Conservation (phyloP, 23 red algal species). For the Chondrus crispus region DNA sequence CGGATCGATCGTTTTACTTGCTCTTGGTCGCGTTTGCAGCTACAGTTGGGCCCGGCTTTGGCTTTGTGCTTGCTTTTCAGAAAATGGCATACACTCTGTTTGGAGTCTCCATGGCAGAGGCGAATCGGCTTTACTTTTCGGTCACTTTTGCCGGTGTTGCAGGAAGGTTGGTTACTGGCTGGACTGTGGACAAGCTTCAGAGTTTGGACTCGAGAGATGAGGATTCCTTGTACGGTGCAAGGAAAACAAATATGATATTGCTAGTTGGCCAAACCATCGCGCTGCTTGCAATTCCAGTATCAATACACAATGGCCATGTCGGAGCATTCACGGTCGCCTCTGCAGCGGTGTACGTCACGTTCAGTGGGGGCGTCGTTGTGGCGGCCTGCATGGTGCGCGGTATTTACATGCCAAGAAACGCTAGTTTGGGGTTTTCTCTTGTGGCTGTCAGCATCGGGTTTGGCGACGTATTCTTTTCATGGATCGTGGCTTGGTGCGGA, state of each 20-base stretch:
- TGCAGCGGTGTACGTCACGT: conserved; percentile 16
- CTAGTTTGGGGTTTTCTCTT: conserved; percentile 38
- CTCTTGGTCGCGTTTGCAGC: conserved; percentile 20
- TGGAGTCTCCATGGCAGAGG: not conserved
- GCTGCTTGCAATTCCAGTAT: not conserved
- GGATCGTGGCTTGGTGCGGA: not conserved
- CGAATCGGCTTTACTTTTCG: conserved; percentile 35
- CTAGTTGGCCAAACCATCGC: not conserved
- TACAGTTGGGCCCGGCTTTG: conserved; percentile 46
- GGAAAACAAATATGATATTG: not conserved
- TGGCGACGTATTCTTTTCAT: conserved; percentile 37
- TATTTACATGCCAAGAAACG: conserved; percentile 25
- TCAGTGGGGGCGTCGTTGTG: conserved; percentile 40
- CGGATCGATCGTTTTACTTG: not conserved
- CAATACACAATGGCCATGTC: not conserved
- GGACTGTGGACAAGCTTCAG: not conserved
- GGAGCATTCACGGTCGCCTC: conserved; percentile 1
- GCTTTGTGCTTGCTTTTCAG: conserved; percentile 37
- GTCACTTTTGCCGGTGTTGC: conserved; percentile 1
- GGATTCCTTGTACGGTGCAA: not conserved
- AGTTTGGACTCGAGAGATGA: not conserved
- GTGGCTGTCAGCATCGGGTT: conserved; percentile 17
- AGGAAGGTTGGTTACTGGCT: conserved; percentile 11
- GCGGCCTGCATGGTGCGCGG: not conserved
- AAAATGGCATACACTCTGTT: conserved; percentile 14